phyloP scores from a whole-genome alignment of 192 early-diverging fungal species.

The Chytriomyces sp. region DNA sequence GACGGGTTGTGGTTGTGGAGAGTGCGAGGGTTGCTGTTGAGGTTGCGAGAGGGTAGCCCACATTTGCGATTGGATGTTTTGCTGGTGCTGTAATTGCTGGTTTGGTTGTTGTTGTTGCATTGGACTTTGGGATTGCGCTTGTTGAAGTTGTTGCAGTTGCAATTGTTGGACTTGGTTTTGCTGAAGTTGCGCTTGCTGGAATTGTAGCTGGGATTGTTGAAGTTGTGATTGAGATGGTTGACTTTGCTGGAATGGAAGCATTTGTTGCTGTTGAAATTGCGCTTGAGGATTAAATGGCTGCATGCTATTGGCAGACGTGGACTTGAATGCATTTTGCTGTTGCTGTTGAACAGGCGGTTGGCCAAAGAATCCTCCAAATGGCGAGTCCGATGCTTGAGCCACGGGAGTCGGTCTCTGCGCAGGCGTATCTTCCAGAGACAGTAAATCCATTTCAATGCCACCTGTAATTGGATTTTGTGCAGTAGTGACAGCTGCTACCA shows the following conservation, averaged over 20 bases:
- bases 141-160: constrained; percentile 16
- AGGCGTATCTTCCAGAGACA: background rate
- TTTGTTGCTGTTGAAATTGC: background rate
- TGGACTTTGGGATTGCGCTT: constrained; percentile 36
- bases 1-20: background rate
- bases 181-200: constrained; percentile 1
- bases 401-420: background rate
- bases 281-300: constrained; percentile 8
- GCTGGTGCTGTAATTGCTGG: constrained; percentile 45
- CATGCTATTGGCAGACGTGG: background rate
- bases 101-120: constrained; percentile 36
- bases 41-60: background rate
- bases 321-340: constrained; percentile 6
- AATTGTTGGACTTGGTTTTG: background rate
- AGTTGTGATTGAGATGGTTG: constrained; percentile 17
- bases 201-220: constrained; percentile 20
- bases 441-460: constrained; percentile 10
- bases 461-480: background rate
- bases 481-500: background rate
- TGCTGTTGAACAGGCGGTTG: constrained; percentile 15
- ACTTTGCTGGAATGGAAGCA: constrained; percentile 10
- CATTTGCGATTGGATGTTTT: constrained; percentile 21
- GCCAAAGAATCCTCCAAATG: constrained; percentile 17
- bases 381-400: background rate
- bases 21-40: background rate